phyloP scores from a whole-genome alignment of 225 moss, liverwort and hornwort species.

The Marchantia paleacea region DNA sequence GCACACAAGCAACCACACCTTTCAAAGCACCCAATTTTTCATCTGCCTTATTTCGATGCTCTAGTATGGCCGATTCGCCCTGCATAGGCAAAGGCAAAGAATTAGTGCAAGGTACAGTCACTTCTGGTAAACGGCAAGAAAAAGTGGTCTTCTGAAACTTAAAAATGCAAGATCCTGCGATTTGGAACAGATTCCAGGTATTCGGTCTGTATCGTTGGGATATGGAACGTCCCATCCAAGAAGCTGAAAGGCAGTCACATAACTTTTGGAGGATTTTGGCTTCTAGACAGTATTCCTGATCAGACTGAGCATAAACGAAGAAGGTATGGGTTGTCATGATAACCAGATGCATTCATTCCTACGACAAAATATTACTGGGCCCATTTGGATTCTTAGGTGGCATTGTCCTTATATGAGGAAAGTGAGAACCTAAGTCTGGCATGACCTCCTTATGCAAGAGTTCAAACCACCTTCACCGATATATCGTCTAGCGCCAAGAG shows the following conservation, averaged over 20 bases:
- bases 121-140: neutral
- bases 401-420: no score
- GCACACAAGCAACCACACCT: slow-evolving; percentile 37
- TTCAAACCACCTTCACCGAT: no score
- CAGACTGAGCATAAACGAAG: no score
- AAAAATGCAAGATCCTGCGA: neutral
- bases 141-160: neutral
- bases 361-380: no score
- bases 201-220: neutral
- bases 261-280: neutral
- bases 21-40: slow-evolving; percentile 23
- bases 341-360: no score
- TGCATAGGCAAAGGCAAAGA: slow-evolving; percentile 14
- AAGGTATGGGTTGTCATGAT: no score
- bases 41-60: neutral
- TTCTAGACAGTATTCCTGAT: no score
- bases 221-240: neutral
- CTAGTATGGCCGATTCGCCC: slow-evolving; percentile 5
- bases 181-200: neutral
- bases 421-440: no score
- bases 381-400: no score
- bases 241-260: neutral
- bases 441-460: no score
- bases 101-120: neutral
- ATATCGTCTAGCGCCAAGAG: no score